Evolutionary conservation across 352 stramenopile genomes (phyloP).

Genomic region (Phytophthora multivora): DNA sequence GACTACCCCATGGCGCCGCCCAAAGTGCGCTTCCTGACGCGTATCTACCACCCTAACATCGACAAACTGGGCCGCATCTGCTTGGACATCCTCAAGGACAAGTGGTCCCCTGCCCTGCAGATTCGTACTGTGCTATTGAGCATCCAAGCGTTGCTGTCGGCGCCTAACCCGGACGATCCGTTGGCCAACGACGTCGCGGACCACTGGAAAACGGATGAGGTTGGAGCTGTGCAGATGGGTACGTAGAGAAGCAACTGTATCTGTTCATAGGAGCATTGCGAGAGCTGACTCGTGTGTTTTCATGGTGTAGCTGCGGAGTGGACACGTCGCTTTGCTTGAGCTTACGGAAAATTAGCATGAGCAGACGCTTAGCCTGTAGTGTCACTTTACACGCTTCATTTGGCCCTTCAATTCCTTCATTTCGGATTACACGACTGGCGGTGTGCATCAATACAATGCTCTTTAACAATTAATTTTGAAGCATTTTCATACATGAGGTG

Average conservation of each 20-base stretch:
- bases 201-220: slow-evolving; percentile 97
- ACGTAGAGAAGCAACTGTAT: background rate
- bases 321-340: slow-evolving; percentile 72
- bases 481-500: no score
- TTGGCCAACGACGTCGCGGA: slow-evolving; percentile 97
- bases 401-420: slow-evolving; percentile 25
- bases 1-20: slow-evolving; percentile 98
- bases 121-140: slow-evolving; percentile 98
- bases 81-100: slow-evolving; percentile 99
- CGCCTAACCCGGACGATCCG: slow-evolving; percentile 97
- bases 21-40: slow-evolving; percentile 97
- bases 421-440: slow-evolving; percentile 8
- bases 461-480: no score
- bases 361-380: slow-evolving; percentile 25
- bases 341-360: slow-evolving; percentile 20
- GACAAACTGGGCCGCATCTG: slow-evolving; percentile 98
- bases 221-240: slow-evolving; percentile 89
- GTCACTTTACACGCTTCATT: slow-evolving; percentile 26
- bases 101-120: slow-evolving; percentile 98
- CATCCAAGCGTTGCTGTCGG: slow-evolving; percentile 96
- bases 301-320: slow-evolving; percentile 58
- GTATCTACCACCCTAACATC: slow-evolving; percentile 99
- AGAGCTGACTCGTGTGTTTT: slow-evolving; percentile 10
- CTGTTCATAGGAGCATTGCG: no score
- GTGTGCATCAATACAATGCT: no score